These are phyloP conservation scores for Fusarium falciforme DNA, from an alignment of 2,329 filamentous ascomycete genomes.

Conservation along the genomic window DNA sequence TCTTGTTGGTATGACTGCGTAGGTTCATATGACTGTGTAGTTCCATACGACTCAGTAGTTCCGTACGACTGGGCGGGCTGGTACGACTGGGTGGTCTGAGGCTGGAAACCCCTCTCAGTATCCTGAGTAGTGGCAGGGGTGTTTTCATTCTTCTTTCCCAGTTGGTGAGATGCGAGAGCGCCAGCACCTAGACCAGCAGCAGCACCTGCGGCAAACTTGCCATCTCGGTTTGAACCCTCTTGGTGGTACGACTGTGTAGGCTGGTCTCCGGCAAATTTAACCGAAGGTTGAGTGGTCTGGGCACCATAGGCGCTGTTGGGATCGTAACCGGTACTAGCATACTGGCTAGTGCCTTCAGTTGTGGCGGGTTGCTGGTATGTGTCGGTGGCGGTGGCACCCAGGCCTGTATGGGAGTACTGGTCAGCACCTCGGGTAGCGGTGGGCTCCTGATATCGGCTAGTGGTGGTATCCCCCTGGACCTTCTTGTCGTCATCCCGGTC, in stretches of 20 bases:
- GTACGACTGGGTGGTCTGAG: background rate
- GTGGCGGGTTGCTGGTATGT: background rate
- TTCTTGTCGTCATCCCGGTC: conserved; percentile 13
- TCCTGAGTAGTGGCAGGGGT: background rate
- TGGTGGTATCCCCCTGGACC: background rate
- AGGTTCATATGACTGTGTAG: background rate
- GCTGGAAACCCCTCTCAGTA: background rate
- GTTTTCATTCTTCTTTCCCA: background rate
- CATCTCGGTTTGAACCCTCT: background rate
- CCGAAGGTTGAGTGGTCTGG: background rate
- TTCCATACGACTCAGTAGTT: background rate
- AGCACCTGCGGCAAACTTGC: conserved; percentile 1
- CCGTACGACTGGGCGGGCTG: background rate
- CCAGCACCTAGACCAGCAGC: conserved; percentile 24
- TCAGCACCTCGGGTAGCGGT: background rate
- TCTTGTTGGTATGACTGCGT: conserved; percentile 2
- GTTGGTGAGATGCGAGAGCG: conserved; percentile 9
- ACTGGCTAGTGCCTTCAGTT: background rate
- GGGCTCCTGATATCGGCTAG: background rate
- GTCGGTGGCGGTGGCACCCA: background rate
- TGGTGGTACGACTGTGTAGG: background rate
- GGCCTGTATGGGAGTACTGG: background rate
- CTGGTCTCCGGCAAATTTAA: background rate
- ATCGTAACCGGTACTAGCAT: background rate
- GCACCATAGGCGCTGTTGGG: background rate